phyloP scores from a whole-genome alignment of 768 basidiomycete genomes.

The Tricholoma saponaceum region DNA sequence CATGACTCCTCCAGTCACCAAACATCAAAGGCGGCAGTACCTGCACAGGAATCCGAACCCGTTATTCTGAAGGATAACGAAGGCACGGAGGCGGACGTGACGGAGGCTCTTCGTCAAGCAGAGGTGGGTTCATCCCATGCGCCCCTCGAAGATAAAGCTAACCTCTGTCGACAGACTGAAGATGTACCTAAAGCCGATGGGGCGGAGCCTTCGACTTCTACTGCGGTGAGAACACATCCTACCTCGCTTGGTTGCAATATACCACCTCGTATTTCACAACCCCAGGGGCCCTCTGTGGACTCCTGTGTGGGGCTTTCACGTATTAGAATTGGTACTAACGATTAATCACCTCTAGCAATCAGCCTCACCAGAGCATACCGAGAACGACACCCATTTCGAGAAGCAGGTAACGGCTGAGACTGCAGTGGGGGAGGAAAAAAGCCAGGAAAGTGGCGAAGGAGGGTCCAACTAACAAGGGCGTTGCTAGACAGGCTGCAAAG shows the following conservation, averaged over 20 bases:
- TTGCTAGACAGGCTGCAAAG: constrained; percentile 20
- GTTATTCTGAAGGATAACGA: constrained; percentile 36
- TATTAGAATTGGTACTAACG: not conserved
- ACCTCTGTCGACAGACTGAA: constrained; percentile 2
- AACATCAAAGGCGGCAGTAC: constrained; percentile 13
- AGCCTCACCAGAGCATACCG: not conserved
- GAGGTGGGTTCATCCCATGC: constrained; percentile 20
- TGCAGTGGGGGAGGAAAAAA: constrained; percentile 8
- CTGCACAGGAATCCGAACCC: constrained; percentile 13
- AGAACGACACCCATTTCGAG: not conserved
- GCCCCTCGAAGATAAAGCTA: not conserved
- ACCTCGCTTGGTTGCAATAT: not conserved
- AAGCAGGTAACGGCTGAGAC: constrained; percentile 2
- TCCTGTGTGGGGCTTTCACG: not conserved
- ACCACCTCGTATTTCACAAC: not conserved
- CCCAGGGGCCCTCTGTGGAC: not conserved
- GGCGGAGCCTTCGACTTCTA: not conserved
- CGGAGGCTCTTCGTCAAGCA: constrained; percentile 26
- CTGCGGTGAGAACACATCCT: not conserved
- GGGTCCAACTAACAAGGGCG: constrained; percentile 20
- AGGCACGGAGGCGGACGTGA: constrained; percentile 34
- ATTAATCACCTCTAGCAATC: not conserved
- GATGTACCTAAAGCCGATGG: constrained; percentile 14
- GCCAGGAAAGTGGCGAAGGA: constrained; percentile 17
- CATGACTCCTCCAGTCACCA: constrained; percentile 27